Evolutionary conservation across 352 stramenopile genomes (phyloP).

Genomic region (Peronospora belbahrii): DNA sequence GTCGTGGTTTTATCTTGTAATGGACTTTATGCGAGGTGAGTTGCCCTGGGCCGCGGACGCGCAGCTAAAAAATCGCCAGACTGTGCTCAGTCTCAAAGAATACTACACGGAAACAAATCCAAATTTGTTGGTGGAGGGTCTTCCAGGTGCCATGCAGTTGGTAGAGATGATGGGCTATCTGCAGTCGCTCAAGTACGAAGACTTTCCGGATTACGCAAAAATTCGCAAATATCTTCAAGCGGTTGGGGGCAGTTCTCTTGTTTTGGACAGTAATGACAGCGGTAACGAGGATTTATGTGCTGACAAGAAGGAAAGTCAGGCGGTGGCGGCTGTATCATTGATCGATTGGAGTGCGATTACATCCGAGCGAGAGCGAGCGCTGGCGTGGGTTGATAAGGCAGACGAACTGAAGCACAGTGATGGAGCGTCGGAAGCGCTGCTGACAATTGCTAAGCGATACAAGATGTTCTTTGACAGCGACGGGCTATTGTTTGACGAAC

Average conservation of each 20-base stretch:
- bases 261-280: conserved; percentile 24
- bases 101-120: conserved; percentile 75
- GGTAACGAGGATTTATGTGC: conserved; percentile 20
- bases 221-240: conserved; percentile 29
- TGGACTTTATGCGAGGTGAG: conserved; percentile 84
- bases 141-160: conserved; percentile 58
- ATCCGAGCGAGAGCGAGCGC: conserved; percentile 41
- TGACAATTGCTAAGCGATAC: conserved; percentile 68
- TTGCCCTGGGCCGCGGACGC: conserved; percentile 75
- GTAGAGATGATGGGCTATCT: conserved; percentile 76
- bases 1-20: conserved; percentile 86
- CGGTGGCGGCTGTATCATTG: conserved; percentile 10
- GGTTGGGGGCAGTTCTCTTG: conserved; percentile 17
- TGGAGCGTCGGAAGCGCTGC: conserved; percentile 39
- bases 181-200: conserved; percentile 61
- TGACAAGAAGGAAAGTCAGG: conserved; percentile 16
- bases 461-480: conserved; percentile 67
- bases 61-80: conserved; percentile 78
- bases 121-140: conserved; percentile 58
- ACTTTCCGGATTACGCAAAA: conserved; percentile 58
- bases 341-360: conserved; percentile 25
- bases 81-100: conserved; percentile 73
- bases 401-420: conserved; percentile 39
- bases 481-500: conserved; percentile 38
- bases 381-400: conserved; percentile 49